Evolutionary conservation across 2,329 filamentous ascomycete species (phyloP), one percentile per base, ranked within the genome.

Genomic region (Pseudogymnoascus sp.): DNA sequence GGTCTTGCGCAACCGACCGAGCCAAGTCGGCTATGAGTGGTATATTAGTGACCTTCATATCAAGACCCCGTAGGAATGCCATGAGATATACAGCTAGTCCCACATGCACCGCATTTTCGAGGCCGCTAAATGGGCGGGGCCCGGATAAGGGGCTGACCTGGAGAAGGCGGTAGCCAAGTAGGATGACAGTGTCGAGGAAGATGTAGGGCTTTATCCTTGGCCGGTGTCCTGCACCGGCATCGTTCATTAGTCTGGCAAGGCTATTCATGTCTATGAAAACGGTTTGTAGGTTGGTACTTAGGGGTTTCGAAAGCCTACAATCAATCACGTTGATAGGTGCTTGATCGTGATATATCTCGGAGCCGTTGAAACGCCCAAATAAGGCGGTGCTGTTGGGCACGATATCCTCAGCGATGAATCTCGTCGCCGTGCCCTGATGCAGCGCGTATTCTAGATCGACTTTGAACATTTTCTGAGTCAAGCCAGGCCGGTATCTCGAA

Each of bases 371-470:
- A 26, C 31, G 28, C 46, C 28, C 35, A 19, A 65, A 46, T 11
- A 16, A 53, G n/a, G 59, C 37, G 8, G 38, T 24, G 59, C 43
- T 61, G 14, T 43, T n/a, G 6, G 43, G 31, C 26, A 56, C 26
- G 28, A 61, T 35, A 61, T 64, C 19, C 19, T 65, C 64, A 1
- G 59, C 59, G 22, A 40, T 40, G 16, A 66, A 71, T 11, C 40
- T 50, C 22, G 69, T 68, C 4, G 65, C 50, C 6, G 66, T 65
- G 19, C 70, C 70, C 7, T 67, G 59, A 50, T 68, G 62, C 5
- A 72, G 65, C n/a, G 70, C 67, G 26, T 68, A 68, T 37, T 70
- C 68, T 33, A 72, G 65, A 62, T 72, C 70, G 11, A 68, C 66
- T 22, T 68, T 65, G 14, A 66, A 61, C 43, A 68, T 66, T 65